These are phyloP conservation scores for Penicillium sp. DNA, from an alignment of 2,329 filamentous ascomycete species.

Conservation along the genomic window DNA sequence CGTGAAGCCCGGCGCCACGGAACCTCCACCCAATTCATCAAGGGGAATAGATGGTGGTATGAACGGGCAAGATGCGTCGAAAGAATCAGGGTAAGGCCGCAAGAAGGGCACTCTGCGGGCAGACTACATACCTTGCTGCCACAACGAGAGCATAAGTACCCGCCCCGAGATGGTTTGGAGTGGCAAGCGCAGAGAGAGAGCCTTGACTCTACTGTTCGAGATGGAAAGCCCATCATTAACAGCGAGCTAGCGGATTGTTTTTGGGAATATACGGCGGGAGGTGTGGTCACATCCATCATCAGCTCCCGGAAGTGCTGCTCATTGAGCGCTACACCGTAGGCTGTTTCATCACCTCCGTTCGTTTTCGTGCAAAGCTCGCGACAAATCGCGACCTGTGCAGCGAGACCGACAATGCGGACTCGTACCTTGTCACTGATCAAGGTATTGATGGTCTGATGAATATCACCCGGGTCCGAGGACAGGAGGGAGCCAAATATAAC, in stretches of 20 bases:
- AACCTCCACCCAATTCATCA: conserved; percentile 88
- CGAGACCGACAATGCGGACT: conserved; percentile 84
- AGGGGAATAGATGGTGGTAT: conserved; percentile 87
- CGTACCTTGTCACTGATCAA: conserved; percentile 81
- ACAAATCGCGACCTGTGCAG: conserved; percentile 90
- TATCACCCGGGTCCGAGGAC: conserved; percentile 90
- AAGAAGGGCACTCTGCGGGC: conserved; percentile 87
- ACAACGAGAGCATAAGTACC: conserved; percentile 89
- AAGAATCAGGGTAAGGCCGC: conserved; percentile 86
- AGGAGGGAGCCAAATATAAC: conserved; percentile 89
- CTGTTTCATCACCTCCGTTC: conserved; percentile 69
- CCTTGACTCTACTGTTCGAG: conserved; percentile 70
- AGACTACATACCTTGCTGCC: conserved; percentile 83
- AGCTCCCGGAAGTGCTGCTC: conserved; percentile 85
- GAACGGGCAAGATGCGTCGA: conserved; percentile 91
- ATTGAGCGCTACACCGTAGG: conserved; percentile 83
- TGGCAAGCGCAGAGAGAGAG: conserved; percentile 88
- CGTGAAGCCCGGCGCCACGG: conserved; percentile 70
- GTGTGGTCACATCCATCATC: conserved; percentile 84
- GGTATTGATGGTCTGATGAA: conserved; percentile 80
- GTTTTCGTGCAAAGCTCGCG: conserved; percentile 83
- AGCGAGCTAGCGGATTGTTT: conserved; percentile 56
- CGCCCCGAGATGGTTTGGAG: conserved; percentile 74
- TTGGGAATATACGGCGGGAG: conserved; percentile 72
- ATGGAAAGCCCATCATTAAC: conserved; percentile 98